Conservation (phyloP, 1,284 basidiomycete genomes). For the Apiotrichum montevideense region DNA sequence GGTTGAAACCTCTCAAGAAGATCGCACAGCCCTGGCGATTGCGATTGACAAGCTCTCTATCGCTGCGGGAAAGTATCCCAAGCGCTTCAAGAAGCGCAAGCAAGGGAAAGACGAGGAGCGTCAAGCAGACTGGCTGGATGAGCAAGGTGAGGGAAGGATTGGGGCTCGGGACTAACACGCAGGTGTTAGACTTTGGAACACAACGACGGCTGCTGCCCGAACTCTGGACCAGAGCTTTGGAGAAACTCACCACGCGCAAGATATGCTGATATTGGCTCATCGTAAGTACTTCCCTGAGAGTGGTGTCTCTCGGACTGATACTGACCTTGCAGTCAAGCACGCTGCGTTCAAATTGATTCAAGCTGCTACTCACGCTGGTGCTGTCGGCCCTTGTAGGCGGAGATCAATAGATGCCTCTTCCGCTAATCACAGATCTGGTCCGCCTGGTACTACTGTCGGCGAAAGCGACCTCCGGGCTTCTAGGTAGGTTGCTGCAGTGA, state of each 20-base stretch:
- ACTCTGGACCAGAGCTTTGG: neutral
- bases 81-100: slow-evolving; percentile 2
- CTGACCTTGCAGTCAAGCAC: slow-evolving; percentile 2
- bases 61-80: neutral
- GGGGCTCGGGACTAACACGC: slow-evolving; percentile 5
- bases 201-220: neutral
- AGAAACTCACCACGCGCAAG: neutral
- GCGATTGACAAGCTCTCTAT: neutral
- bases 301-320: neutral
- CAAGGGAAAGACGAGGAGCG: neutral
- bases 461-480: neutral
- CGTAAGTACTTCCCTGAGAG: neutral
- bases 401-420: neutral
- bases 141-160: slow-evolving; percentile 3
- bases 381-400: slow-evolving; percentile 4
- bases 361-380: neutral
- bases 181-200: slow-evolving; percentile 13
- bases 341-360: slow-evolving; percentile 8
- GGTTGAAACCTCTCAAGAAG: neutral
- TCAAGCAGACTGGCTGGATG: slow-evolving; percentile 6
- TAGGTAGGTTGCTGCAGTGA: neutral
- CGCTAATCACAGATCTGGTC: slow-evolving; percentile 1
- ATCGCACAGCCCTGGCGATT: neutral
- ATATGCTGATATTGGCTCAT: slow-evolving; percentile 2
- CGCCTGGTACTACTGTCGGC: slow-evolving; percentile 7